A percentile compares a stretch with the other conserved stretches of the same genome.
Conservation (phyloP, 768 basidiomycete species). For the Suillus placidus region DNA sequence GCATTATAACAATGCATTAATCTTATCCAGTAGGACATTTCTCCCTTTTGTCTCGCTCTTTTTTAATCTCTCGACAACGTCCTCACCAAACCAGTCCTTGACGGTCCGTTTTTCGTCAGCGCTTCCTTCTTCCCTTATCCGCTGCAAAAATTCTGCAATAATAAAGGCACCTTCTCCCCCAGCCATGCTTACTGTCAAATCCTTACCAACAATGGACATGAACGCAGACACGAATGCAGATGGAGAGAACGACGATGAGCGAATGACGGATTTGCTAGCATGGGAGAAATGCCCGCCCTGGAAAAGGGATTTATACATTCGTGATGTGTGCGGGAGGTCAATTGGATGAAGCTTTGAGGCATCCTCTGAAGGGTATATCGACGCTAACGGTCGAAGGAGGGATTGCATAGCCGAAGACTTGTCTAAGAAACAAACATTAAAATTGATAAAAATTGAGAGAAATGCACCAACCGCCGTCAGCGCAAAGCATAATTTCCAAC, state of each 20-base stretch:
- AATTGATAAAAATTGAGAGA: neutral
- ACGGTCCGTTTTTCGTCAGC: conserved; percentile 46
- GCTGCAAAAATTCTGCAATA: conserved; percentile 70
- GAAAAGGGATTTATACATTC: conserved; percentile 86
- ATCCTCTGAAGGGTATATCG: conserved; percentile 59
- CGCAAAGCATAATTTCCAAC: conserved; percentile 80
- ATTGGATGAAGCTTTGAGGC: conserved; percentile 61
- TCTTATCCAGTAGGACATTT: conserved; percentile 65
- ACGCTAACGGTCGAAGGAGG: conserved; percentile 59
- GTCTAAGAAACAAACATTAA: conserved; percentile 47
- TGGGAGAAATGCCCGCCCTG: conserved; percentile 90
- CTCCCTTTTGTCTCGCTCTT: conserved; percentile 68
- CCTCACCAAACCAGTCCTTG: conserved; percentile 59
- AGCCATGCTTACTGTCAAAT: conserved; percentile 56
- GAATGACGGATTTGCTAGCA: conserved; percentile 54
- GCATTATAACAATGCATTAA: conserved; percentile 34
- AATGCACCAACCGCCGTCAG: conserved; percentile 71
- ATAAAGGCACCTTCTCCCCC: conserved; percentile 72
- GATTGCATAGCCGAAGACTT: conserved; percentile 64
- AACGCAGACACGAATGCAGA: conserved; percentile 61
- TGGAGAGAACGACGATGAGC: conserved; percentile 57
- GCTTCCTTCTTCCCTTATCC: conserved; percentile 47
- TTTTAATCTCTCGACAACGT: conserved; percentile 51
- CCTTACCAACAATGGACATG: conserved; percentile 53
- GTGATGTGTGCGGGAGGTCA: conserved; percentile 79